Evolutionary conservation across 805 yeast genomes (phyloP).

Genomic region (Lachancea fermentati): DNA sequence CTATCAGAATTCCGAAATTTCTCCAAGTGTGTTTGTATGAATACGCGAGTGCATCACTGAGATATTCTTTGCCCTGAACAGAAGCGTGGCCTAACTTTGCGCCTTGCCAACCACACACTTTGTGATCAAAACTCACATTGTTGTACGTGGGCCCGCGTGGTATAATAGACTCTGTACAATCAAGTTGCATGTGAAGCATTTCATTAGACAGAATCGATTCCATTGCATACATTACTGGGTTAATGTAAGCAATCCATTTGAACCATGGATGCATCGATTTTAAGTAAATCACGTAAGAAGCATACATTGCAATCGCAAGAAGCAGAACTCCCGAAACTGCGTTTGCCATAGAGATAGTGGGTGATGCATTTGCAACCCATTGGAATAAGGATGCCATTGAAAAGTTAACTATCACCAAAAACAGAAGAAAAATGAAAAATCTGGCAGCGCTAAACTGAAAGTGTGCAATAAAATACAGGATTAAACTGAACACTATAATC

Average conservation of each 20-base stretch:
- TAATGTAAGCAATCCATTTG: conserved; percentile 54
- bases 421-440: conserved; percentile 45
- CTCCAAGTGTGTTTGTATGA: conserved; percentile 65
- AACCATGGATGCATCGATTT: conserved; percentile 67
- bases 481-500: conserved; percentile 39
- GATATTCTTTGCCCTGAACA: conserved; percentile 55
- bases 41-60: conserved; percentile 45
- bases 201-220: conserved; percentile 64
- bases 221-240: conserved; percentile 53
- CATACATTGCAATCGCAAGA: conserved; percentile 43
- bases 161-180: conserved; percentile 47
- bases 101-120: conserved; percentile 57
- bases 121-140: conserved; percentile 32
- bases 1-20: conserved; percentile 61
- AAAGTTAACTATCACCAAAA: conserved; percentile 39
- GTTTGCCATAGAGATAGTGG: conserved; percentile 51
- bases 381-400: conserved; percentile 49
- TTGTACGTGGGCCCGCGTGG: conserved; percentile 57
- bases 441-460: conserved; percentile 43
- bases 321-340: conserved; percentile 36
- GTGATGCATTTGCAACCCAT: conserved; percentile 45
- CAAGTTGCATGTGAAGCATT: conserved; percentile 50
- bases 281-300: conserved; percentile 62
- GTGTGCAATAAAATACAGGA: conserved; percentile 51
- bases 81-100: conserved; percentile 46